Evolutionary conservation across 75 land plant genomes (phyloP), one percentile per base, ranked within the genome.

Genomic region (Azolla pinnata): DNA sequence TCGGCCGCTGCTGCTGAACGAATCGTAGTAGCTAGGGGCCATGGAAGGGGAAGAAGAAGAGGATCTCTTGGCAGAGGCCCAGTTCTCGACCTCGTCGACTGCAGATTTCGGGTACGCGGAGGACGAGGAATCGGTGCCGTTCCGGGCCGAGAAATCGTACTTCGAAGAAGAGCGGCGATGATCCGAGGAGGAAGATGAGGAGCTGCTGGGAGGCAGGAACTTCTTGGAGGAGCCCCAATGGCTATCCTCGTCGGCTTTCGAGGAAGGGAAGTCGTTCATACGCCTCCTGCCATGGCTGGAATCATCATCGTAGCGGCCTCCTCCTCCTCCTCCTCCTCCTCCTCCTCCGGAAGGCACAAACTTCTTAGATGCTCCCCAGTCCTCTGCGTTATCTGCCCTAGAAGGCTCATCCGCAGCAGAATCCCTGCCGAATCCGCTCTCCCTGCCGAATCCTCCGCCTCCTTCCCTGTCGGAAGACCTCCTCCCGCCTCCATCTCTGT

Each of bases 321-420:
- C 49, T 69, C 83, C 31, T 47, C 42, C 32, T 30, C 20, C 17
- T 45, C 31, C n/a, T 18, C 65, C 31, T 54, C 17, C 58, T 24
- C 32, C 64, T 19, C 46, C 30, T 25, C 19, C 33, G 3, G 66
- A 29, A 23, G 66, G 67, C 27, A 25, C 8, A 20, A 63, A 54
- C 60, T 75, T 86, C 78, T 90, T 90, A 42, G 60, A 73, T 20
- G 78, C 63, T 0, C 79, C 87, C 97, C 97, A 90, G 62, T 83
- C 69, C 31, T 83, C 90, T 3, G 29, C 60, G 64, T 81, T 95
- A 54, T 90, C 97, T 5, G 97, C 92, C 2, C 92, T 33, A 8
- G 93, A 73, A n/a, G 45, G 29, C 27, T 52, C 61, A 26, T 57
- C 59, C 32, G 29, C 24, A 4, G 18, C 57, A n/a, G n/a, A n/a